phyloP scores from a whole-genome alignment of 495 filamentous ascomycete genomes.

The Chaetomium fimeti region DNA sequence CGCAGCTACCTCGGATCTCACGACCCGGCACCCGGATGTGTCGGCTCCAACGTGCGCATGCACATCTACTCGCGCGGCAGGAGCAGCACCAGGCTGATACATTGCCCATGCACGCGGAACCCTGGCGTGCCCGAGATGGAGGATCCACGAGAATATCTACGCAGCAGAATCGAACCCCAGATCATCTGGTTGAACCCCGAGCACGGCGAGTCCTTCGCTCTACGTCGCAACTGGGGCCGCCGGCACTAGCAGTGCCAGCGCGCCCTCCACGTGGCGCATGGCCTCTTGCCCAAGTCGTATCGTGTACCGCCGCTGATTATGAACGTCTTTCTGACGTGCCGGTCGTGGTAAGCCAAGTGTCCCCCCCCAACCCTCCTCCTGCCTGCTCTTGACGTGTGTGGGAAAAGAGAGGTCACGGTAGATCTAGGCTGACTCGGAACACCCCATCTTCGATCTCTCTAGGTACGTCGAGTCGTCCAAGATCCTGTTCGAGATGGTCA shows the following conservation, averaged over 20 bases:
- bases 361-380: neutral
- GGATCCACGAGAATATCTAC: constrained; percentile 18
- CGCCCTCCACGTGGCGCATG: constrained; percentile 20
- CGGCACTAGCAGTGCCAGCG: constrained; percentile 32
- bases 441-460: neutral
- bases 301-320: constrained; percentile 23
- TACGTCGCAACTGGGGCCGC: constrained; percentile 27
- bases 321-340: constrained; percentile 30
- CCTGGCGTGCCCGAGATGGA: neutral
- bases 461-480: too few relatives aligned
- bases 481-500: constrained; percentile 25
- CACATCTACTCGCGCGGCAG: constrained; percentile 29
- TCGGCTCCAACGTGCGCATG: constrained; percentile 22
- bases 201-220: neutral
- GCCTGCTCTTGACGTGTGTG: neutral
- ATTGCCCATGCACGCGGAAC: constrained; percentile 23
- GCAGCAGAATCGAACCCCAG: too few relatives aligned
- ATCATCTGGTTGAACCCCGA: too few relatives aligned
- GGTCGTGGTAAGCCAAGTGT: constrained; percentile 26
- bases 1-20: constrained; percentile 19
- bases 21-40: neutral
- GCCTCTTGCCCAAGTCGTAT: too few relatives aligned
- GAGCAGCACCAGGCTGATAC: neutral
- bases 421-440: neutral
- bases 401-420: neutral